These are phyloP conservation scores for Hyaloscypha finlandica DNA, from an alignment of 495 filamentous ascomycete genomes.

Conservation along the genomic window DNA sequence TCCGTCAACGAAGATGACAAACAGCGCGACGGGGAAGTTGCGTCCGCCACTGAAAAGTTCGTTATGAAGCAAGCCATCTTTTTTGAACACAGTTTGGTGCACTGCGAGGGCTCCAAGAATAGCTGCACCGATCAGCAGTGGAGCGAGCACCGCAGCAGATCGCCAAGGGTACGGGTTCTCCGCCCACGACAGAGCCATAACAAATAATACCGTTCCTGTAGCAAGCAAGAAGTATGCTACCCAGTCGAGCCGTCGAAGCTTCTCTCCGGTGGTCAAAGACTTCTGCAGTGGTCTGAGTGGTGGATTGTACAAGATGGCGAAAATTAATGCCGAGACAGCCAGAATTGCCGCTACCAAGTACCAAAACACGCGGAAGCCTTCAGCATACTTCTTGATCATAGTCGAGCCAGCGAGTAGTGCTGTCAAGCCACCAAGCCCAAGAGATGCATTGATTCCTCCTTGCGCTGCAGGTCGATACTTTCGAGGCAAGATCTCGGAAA, in stretches of 20 bases:
- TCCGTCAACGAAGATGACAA: constrained; percentile 39
- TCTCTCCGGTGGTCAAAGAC: constrained; percentile 22
- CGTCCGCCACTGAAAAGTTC: constrained; percentile 35
- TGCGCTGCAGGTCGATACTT: constrained; percentile 35
- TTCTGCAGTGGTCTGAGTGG: neutral
- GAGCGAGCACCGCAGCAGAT: constrained; percentile 34
- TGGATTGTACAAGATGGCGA: constrained; percentile 3
- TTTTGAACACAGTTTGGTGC: constrained; percentile 37
- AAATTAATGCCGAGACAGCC: neutral
- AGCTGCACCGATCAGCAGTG: constrained; percentile 35
- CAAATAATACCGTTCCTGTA: constrained; percentile 36
- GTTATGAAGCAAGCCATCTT: constrained; percentile 43
- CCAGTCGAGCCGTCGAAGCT: constrained; percentile 40
- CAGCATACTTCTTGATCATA: neutral
- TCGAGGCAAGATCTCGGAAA: constrained; percentile 39
- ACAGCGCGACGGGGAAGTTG: constrained; percentile 36
- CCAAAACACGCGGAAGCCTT: constrained; percentile 1
- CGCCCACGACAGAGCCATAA: constrained; percentile 39
- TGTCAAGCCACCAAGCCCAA: constrained; percentile 25
- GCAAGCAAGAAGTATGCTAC: constrained; percentile 37
- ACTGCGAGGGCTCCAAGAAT: constrained; percentile 24
- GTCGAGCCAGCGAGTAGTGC: constrained; percentile 23
- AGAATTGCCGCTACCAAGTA: neutral
- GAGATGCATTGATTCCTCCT: constrained; percentile 31
- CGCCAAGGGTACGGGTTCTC: constrained; percentile 40